These are phyloP conservation scores for Podospora bellae-mahoneyi DNA, from an alignment of 495 filamentous ascomycete species.

Conservation along the genomic window DNA sequence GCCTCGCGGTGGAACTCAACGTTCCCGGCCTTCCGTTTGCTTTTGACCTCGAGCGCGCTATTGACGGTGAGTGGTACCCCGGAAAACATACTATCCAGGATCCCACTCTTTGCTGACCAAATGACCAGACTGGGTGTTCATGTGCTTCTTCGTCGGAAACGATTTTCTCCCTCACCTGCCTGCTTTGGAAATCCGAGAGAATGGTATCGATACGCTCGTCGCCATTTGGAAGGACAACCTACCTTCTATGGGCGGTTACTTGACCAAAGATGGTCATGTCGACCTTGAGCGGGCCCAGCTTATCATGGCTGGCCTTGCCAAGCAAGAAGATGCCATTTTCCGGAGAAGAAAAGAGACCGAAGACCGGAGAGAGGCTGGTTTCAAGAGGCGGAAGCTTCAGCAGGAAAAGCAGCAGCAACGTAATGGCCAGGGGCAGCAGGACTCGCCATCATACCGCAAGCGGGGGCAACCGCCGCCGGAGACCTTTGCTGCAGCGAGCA, in stretches of 20 bases:
- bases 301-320: slow-evolving; percentile 84
- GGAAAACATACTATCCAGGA: no score
- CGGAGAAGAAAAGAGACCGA: slow-evolving; percentile 75
- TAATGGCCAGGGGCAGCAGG: slow-evolving; percentile 40
- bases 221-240: slow-evolving; percentile 95
- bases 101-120: no score
- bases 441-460: slow-evolving; percentile 22
- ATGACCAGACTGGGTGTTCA: slow-evolving; percentile 81
- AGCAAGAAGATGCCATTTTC: slow-evolving; percentile 96
- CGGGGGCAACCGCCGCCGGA: slow-evolving; percentile 19
- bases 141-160: slow-evolving; percentile 99
- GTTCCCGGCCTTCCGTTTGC: slow-evolving; percentile 74
- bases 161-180: slow-evolving; percentile 97
- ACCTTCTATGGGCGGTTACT: slow-evolving; percentile 85
- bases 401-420: slow-evolving; percentile 40
- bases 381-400: slow-evolving; percentile 71
- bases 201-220: slow-evolving; percentile 93
- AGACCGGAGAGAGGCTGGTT: slow-evolving; percentile 71
- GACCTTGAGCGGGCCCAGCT: slow-evolving; percentile 82
- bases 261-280: slow-evolving; percentile 91
- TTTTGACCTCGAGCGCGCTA: slow-evolving; percentile 85
- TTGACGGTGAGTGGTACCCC: slow-evolving; percentile 56
- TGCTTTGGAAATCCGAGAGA: slow-evolving; percentile 92
- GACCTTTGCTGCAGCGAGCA: slow-evolving; percentile 24
- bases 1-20: slow-evolving; percentile 77